Evolutionary conservation across 768 basidiomycete species (phyloP), one percentile per base, ranked within the genome.

Genomic region (Nidularia pulvinata): DNA sequence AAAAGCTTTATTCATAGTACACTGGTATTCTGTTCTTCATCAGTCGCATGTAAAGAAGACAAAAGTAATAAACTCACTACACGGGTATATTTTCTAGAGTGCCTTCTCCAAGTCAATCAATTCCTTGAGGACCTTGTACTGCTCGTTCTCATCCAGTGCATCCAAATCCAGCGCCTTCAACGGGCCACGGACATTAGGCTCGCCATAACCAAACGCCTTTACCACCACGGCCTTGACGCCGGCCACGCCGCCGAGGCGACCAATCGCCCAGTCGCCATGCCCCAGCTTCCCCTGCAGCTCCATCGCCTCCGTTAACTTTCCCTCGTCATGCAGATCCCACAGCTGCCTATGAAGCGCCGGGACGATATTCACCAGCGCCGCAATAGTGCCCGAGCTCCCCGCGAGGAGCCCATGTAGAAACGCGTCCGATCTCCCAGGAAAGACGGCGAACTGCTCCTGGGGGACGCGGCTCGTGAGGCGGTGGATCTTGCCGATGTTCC

Each of bases 401-500:
- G 84, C 82, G 37, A 83, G 64, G 6, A 91, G 75, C 4, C 83
- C 82, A n/a, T 88, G 79, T 10, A 81, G 69, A 60, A 89, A 84
- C 37, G 86, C 75, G 60, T 93, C 90, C 5, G 83, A 83, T 53
- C 85, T 83, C 1, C 93, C 92, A 9, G 89, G 81, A 61, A 87
- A 86, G n/a, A 90, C 82, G 3, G 85, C 80, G 59, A 90, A 88
- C 42, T 84, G 73, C 2, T 72, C 63, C 3, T 75, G 57, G 5
- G 81, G 69, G 56, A 84, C 82, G 35, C 79, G 73, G 4, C 84
- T 81, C 10, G 86, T 80, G 44, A 94, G 74, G 13, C 92, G 85
- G 51, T 88, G 84, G 45, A 92, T 83, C 67, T 93, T 95, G 19
- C 91, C 91, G 53, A 95, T 84, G 59, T 85, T 88, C 4, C 88